A percentile compares a stretch with the other conserved stretches of the same genome.
Conservation (phyloP, 768 basidiomycete genomes). For the Ramaria rubella region DNA sequence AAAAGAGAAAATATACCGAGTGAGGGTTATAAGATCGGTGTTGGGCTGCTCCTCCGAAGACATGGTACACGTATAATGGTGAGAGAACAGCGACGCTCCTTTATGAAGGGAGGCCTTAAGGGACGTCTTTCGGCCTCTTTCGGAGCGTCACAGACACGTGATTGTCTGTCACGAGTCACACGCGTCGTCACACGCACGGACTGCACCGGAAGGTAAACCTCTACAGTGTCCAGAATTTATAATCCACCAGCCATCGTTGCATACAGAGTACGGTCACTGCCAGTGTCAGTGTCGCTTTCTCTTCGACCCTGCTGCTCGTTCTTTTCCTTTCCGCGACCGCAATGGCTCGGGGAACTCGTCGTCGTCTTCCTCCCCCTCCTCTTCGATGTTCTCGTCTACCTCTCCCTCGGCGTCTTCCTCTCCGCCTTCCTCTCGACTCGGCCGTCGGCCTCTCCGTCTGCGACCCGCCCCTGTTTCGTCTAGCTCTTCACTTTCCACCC, state of each 20-base stretch:
- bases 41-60: conserved; percentile 60
- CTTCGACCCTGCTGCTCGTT: conserved; percentile 48
- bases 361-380: conserved; percentile 67
- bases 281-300: conserved; percentile 51
- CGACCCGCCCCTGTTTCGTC: not conserved
- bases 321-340: conserved; percentile 60
- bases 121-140: not conserved
- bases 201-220: too few relatives aligned
- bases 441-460: conserved; percentile 1
- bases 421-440: conserved; percentile 27
- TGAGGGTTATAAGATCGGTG: conserved; percentile 89
- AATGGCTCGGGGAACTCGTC: conserved; percentile 63
- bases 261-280: not conserved
- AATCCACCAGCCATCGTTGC: too few relatives aligned
- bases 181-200: too few relatives aligned
- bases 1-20: conserved; percentile 45
- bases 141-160: too few relatives aligned
- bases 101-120: too few relatives aligned
- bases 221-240: too few relatives aligned
- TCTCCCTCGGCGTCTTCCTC: conserved; percentile 33
- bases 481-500: conserved; percentile 41
- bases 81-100: too few relatives aligned
- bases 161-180: too few relatives aligned
- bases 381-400: conserved; percentile 23
- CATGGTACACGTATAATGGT: conserved; percentile 11